Conservation (phyloP, 306 rosid species). For the Sphenostylis stenocarpa region DNA sequence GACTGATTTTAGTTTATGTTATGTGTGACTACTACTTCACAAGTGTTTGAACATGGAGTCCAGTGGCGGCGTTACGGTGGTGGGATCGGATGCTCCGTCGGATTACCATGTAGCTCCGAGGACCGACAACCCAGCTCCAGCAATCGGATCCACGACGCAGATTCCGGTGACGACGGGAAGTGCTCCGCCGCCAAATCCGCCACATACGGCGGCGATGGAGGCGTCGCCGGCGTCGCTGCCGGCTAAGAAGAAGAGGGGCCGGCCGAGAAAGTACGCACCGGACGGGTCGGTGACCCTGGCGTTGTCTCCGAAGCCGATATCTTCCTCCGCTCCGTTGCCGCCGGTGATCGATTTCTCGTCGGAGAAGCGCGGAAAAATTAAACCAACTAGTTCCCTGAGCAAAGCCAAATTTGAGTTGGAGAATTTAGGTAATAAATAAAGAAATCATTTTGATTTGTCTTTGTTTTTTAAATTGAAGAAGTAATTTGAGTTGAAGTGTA, state of each 20-base stretch:
- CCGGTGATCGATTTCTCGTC: slow-evolving; percentile 94
- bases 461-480: background rate
- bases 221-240: slow-evolving; percentile 34
- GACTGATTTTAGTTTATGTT: slow-evolving; percentile 25
- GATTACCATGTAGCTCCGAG: slow-evolving; percentile 92
- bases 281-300: slow-evolving; percentile 80
- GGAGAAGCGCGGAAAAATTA: slow-evolving; percentile 78
- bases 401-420: slow-evolving; percentile 73
- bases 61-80: slow-evolving; percentile 95
- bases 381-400: slow-evolving; percentile 77
- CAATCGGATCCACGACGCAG: slow-evolving; percentile 55
- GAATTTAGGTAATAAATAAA: slow-evolving; percentile 69
- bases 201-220: slow-evolving; percentile 30
- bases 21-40: slow-evolving; percentile 22
- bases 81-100: slow-evolving; percentile 97
- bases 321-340: slow-evolving; percentile 79
- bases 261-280: slow-evolving; percentile 93
- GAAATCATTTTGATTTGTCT: background rate
- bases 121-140: slow-evolving; percentile 54
- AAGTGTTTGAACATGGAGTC: slow-evolving; percentile 67
- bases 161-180: slow-evolving; percentile 25
- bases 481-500: background rate
- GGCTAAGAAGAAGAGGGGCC: slow-evolving; percentile 89
- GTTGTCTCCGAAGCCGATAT: slow-evolving; percentile 89
- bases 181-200: slow-evolving; percentile 11